Base-by-base conservation (phyloP, 139 green algal species). In the Chlamydomonas sphaeroides region DNA sequence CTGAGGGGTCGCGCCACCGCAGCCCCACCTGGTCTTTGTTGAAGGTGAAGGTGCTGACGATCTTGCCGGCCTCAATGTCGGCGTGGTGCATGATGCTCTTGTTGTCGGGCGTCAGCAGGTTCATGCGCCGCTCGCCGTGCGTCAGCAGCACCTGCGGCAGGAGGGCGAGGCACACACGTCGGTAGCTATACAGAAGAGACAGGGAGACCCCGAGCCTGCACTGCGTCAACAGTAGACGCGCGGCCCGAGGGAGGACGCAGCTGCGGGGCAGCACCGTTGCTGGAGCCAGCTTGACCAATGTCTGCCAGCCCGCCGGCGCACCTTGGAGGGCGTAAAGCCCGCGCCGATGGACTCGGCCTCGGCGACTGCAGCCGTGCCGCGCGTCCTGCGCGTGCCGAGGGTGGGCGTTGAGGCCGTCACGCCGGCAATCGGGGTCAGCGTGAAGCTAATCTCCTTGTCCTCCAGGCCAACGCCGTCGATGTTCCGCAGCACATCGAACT, bases 401-500 rank as follows among this genome's bases (percentile, higher is more conserved):
- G 70, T 20, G 65, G 75, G 68, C 45, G 80, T 74, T n/a, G n/a
- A n/a, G 18, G 79, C 84, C 56, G 91, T 80, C 45, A 6, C 26
- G 26, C 63, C 26, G 0, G 39, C 38, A 39, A 38, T 25, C 18
- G 72, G 72, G 30, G 63, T 85, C 21, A 89, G 85, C 10, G 49
- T 67, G 49, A 93, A 90, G 41, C 21, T 84, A 7, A 94, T 30
- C 59, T 65, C 78, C 74, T 83, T 87, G 59, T 90, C 90, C 78
- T 94, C 81, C 11, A 99, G 88, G 39, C 95, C 95, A 17, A 91
- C 89, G 35, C 90, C 73, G 1, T 84, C 79, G 33, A 93, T 83
- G 84, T 99, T 98, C n/a, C 86, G 76, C 75, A 98, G 92, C 35
- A 99, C 96, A 56, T 96, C 94, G 72, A 99, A 95, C 48, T 90